Percentiles rank a stretch among this genome's conserved stretches.
Evolutionary conservation across 225 moss, liverwort and hornwort genomes (phyloP).

Genomic region (Polytrichum formosum): DNA sequence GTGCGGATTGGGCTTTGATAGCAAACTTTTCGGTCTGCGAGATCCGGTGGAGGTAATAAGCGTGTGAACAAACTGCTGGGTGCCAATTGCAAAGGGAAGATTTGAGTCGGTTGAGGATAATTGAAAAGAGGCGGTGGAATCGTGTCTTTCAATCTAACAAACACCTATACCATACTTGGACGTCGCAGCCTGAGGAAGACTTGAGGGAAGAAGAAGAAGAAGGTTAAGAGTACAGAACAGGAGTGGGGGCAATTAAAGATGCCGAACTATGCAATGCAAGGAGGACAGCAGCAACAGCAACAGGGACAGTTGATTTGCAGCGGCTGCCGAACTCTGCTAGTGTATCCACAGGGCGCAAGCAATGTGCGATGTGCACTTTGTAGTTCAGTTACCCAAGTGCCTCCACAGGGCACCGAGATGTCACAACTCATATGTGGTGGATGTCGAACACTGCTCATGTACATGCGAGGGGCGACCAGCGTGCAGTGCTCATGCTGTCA

Average conservation of each 20-base stretch:
- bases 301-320: conserved; percentile 59
- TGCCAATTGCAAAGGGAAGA: no score
- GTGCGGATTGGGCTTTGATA: no score
- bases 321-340: conserved; percentile 54
- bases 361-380: conserved; percentile 66
- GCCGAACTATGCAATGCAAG: conserved; percentile 28
- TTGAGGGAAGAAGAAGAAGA: conserved; percentile 1
- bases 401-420: conserved; percentile 39
- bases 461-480: conserved; percentile 52
- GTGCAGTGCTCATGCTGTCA: conserved; percentile 36
- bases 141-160: no score
- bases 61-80: no score
- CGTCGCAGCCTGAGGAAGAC: not conserved
- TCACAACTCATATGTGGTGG: conserved; percentile 51
- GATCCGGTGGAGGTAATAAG: no score
- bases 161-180: no score
- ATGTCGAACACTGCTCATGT: conserved; percentile 54
- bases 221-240: not conserved
- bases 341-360: conserved; percentile 48
- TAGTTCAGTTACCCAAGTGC: conserved; percentile 53
- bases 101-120: no score
- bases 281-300: conserved; percentile 28
- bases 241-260: conserved; percentile 9
- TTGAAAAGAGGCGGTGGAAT: no score
- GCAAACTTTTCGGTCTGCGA: no score